Evolutionary conservation across 1,139 yeast genomes (phyloP).

Genomic region (Arxiozyma heterogenica): DNA sequence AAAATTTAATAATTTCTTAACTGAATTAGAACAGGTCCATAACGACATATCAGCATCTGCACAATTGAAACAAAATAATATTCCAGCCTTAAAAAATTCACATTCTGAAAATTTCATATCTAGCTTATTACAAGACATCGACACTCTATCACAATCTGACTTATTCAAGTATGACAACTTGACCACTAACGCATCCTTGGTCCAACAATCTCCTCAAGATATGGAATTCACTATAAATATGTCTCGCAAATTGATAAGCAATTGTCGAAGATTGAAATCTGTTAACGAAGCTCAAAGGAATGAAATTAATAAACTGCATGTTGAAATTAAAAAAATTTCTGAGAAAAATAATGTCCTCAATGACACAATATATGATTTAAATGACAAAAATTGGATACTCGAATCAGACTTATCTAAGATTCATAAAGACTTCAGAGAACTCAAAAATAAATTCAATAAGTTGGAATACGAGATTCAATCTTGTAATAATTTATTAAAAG

Average conservation of each 20-base stretch:
- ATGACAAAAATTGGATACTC: constrained; percentile 24
- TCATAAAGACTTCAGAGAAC: constrained; percentile 5
- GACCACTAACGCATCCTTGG: constrained; percentile 4
- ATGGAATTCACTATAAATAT: constrained; percentile 75
- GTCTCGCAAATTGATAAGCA: constrained; percentile 67
- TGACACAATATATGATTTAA: constrained; percentile 18
- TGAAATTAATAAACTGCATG: constrained; percentile 46
- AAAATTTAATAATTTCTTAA: not conserved
- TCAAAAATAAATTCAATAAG: constrained; percentile 4
- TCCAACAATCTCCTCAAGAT: constrained; percentile 34
- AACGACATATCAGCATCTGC: not conserved
- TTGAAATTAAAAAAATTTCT: constrained; percentile 42
- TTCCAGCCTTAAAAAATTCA: not conserved
- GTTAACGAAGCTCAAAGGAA: constrained; percentile 48
- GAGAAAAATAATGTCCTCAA: constrained; percentile 7
- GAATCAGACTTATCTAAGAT: constrained; percentile 5
- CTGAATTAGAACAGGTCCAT: constrained; percentile 1
- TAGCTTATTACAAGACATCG: not conserved
- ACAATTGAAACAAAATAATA: not conserved
- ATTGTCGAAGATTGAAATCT: constrained; percentile 69
- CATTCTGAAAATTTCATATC: constrained; percentile 1
- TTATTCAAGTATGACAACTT: constrained; percentile 4
- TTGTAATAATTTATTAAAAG: not conserved
- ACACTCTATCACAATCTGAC: constrained; percentile 1
- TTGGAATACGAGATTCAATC: constrained; percentile 3